These are phyloP conservation scores for Oehlia diaphana DNA, from an alignment of 192 early-diverging fungal species.

Conservation along the genomic window DNA sequence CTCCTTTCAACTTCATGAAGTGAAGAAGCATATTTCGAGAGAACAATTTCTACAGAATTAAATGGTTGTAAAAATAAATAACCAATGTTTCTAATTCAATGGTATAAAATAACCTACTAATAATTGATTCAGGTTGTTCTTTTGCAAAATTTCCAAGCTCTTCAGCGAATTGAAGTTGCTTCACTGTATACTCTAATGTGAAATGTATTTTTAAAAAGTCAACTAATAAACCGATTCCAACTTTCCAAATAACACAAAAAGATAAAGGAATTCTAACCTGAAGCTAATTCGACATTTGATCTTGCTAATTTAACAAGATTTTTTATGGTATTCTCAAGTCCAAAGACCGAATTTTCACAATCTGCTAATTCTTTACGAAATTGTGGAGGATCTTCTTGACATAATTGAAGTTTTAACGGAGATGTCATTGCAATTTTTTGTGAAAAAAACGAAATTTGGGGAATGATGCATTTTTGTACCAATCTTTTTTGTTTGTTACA, in stretches of 20 bases:
- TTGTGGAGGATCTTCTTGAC: slow-evolving; percentile 58
- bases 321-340: slow-evolving; percentile 52
- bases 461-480: neutral
- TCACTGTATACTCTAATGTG: slow-evolving; percentile 47
- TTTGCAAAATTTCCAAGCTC: slow-evolving; percentile 54
- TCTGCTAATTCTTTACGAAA: slow-evolving; percentile 53
- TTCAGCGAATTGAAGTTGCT: slow-evolving; percentile 53
- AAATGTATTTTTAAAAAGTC: neutral
- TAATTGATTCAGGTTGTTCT: slow-evolving; percentile 51
- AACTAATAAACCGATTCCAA: neutral
- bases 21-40: slow-evolving; percentile 54
- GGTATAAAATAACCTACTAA: slow-evolving; percentile 14
- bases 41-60: slow-evolving; percentile 41
- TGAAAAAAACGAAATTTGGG: neutral
- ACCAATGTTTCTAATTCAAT: neutral
- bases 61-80: neutral
- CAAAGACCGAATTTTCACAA: slow-evolving; percentile 53
- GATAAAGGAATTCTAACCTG: slow-evolving; percentile 33
- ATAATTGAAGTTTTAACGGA: slow-evolving; percentile 32
- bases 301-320: slow-evolving; percentile 55
- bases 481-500: too few species aligned
- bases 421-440: slow-evolving; percentile 17
- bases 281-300: slow-evolving; percentile 52
- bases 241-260: neutral
- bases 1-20: slow-evolving; percentile 57